Conservation (phyloP, 2,329 filamentous ascomycete species). For the Eutypella sp. region DNA sequence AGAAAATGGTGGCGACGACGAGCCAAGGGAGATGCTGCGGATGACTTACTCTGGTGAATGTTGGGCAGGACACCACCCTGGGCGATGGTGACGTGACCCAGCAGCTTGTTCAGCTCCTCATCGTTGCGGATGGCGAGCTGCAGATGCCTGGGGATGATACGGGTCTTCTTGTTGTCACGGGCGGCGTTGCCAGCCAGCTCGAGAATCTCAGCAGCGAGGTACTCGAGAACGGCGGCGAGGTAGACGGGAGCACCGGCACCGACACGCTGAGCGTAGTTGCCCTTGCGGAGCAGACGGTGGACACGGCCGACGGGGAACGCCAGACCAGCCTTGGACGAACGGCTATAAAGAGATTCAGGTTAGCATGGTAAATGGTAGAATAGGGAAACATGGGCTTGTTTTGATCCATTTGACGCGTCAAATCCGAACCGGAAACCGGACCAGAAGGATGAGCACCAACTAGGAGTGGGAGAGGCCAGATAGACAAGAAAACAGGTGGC, state of each 20-base stretch:
- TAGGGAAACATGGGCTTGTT: slow-evolving; percentile 6
- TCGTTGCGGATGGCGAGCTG: slow-evolving; percentile 99
- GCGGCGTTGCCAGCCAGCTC: slow-evolving; percentile 98
- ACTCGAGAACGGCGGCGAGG: slow-evolving; percentile 95
- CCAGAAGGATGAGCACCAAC: no score
- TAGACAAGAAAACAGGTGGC: no score
- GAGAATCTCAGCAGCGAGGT: slow-evolving; percentile 97
- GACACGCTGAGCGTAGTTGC: slow-evolving; percentile 99
- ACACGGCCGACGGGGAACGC: slow-evolving; percentile 99
- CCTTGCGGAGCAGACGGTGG: slow-evolving; percentile 97
- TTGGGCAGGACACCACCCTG: slow-evolving; percentile 96
- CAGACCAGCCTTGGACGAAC: slow-evolving; percentile 98
- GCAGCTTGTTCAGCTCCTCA: slow-evolving; percentile 98
- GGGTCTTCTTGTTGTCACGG: slow-evolving; percentile 99
- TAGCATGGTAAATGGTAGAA: slow-evolving; percentile 26
- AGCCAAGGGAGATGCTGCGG: slow-evolving; percentile 9
- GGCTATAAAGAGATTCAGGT: slow-evolving; percentile 50
- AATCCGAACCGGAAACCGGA: slow-evolving; percentile 10
- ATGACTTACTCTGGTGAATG: slow-evolving; percentile 87
- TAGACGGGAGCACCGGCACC: slow-evolving; percentile 98
- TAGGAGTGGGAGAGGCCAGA: no score
- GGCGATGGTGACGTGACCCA: slow-evolving; percentile 93
- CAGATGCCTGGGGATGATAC: slow-evolving; percentile 98
- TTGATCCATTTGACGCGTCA: slow-evolving; percentile 35
- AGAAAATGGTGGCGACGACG: slow-evolving; percentile 24